Base-by-base conservation (phyloP, 768 basidiomycete species). In the Mycena maculata region DNA sequence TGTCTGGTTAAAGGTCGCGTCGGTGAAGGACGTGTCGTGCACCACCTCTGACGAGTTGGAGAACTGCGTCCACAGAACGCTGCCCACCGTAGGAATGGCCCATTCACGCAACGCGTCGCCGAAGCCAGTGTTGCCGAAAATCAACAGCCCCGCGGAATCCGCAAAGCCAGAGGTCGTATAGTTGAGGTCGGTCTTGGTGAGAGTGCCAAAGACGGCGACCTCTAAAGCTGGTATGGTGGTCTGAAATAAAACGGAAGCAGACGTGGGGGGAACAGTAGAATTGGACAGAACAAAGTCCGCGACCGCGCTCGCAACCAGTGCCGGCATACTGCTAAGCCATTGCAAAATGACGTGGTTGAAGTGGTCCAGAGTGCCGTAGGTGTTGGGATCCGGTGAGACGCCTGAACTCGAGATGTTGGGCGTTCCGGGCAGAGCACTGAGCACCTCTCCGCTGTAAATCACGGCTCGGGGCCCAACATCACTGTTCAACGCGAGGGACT, bases 141-240 rank as follows among this genome's bases (percentile, higher is more conserved):
- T 90, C 39, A 91, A 76, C 2, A 80, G 69, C 11, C 83, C 85
- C 28, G 81, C 80, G 23, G 87, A 75, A 12, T 81, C 82, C 11
- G 84, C 78, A 64, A 90, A 86, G 10, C 87, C 83, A 22, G 88
- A 86, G 25, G 84, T 76, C 9, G 83, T 82, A 36, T 78, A 83
- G 38, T 70, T 69, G 30, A 89, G 74, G 72, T 91, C 90, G 4
- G 82, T 68, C 20, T 84, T 80, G 16, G 75, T 71, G 27, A 91
- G 74, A 16, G 83, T 78, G 8, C 90, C 90, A 73, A 91, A 90
- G n/a, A 91, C 72, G 1, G 88, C 89, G 4, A 90, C 87, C 75
- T 90, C 90, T 38, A 92, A 72, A 1, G 77, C 66, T 25, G 89
- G 90, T 48, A 91, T 77, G 1, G 77, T 72, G 13, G 81, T 68